Percentiles rank a stretch among this genome's conserved stretches.
These are phyloP conservation scores for Delonix regia DNA, from an alignment of 306 rosid species.

Conservation along the genomic window DNA sequence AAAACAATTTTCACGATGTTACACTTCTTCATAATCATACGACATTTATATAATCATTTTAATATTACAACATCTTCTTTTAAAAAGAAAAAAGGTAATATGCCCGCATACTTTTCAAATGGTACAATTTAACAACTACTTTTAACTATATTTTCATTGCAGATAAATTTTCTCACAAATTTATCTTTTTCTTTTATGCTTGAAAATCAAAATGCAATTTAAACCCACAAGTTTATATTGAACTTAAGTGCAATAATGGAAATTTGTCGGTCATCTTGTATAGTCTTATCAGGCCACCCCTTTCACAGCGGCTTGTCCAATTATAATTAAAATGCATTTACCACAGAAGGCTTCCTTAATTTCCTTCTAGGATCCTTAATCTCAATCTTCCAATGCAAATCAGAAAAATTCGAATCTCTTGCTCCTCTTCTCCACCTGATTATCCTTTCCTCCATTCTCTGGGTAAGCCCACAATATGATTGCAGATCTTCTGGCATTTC, in stretches of 20 bases:
- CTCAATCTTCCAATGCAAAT: constrained; percentile 69
- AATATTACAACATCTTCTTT: too few relatives aligned
- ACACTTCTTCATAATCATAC: too few relatives aligned
- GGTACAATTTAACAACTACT: too few relatives aligned
- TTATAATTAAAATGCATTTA: neutral
- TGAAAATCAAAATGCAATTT: neutral
- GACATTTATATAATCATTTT: too few relatives aligned
- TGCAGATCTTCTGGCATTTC: constrained; percentile 57
- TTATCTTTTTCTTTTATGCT: too few relatives aligned
- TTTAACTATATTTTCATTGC: too few relatives aligned
- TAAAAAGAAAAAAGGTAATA: too few relatives aligned
- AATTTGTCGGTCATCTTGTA: too few relatives aligned
- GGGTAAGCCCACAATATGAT: constrained; percentile 58
- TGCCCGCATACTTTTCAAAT: too few relatives aligned
- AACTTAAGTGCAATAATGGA: neutral
- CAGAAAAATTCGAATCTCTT: constrained; percentile 39
- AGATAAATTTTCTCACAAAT: too few relatives aligned
- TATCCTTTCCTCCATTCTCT: constrained; percentile 50
- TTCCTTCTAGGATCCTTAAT: constrained; percentile 60
- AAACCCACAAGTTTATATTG: neutral
- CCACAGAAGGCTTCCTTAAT: neutral
- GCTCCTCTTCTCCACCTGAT: constrained; percentile 50
- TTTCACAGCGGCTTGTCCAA: neutral
- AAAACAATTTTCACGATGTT: too few relatives aligned
- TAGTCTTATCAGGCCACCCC: too few relatives aligned